Percentiles rank a stretch among this genome's conserved stretches.
phyloP scores from a whole-genome alignment of 176 grass and related monocot species.

The Poa annua region DNA sequence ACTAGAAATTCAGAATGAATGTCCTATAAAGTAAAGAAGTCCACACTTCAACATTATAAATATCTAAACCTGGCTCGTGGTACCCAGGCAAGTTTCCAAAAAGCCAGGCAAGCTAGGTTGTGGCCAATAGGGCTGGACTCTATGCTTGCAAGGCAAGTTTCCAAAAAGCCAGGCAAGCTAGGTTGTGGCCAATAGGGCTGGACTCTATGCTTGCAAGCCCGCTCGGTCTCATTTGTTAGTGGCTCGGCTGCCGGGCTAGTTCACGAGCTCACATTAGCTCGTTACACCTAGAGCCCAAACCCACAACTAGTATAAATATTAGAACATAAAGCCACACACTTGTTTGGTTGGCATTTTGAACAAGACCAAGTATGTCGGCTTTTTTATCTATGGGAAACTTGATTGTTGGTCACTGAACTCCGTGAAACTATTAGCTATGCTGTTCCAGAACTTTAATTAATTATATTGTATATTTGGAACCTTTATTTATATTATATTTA shows the following conservation, averaged over 20 bases:
- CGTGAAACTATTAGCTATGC: background rate
- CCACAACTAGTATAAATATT: conserved; percentile 1
- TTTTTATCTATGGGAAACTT: conserved; percentile 8
- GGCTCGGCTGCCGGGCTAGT: background rate
- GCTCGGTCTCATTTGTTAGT: background rate
- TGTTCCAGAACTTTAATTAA: conserved; percentile 13
- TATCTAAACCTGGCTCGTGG: conserved; percentile 32
- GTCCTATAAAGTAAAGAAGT: conserved; percentile 17
- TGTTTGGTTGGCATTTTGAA: conserved; percentile 14
- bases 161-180: conserved; percentile 6
- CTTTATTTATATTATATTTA: background rate
- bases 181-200: background rate
- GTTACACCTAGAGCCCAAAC: conserved; percentile 2
- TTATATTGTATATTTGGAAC: background rate
- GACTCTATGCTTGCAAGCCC: too few species aligned
- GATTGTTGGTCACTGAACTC: background rate
- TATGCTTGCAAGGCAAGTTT: conserved; percentile 24
- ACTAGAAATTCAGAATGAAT: conserved; percentile 22
- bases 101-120: conserved; percentile 5
- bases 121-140: background rate
- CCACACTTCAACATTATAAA: background rate
- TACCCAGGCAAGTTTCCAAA: conserved; percentile 17
- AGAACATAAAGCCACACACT: background rate
- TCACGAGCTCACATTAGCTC: background rate
- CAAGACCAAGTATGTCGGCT: background rate